Evolutionary conservation across 768 basidiomycete species (phyloP), one percentile per base, ranked within the genome.

Genomic region (Hypholoma sublateritium): DNA sequence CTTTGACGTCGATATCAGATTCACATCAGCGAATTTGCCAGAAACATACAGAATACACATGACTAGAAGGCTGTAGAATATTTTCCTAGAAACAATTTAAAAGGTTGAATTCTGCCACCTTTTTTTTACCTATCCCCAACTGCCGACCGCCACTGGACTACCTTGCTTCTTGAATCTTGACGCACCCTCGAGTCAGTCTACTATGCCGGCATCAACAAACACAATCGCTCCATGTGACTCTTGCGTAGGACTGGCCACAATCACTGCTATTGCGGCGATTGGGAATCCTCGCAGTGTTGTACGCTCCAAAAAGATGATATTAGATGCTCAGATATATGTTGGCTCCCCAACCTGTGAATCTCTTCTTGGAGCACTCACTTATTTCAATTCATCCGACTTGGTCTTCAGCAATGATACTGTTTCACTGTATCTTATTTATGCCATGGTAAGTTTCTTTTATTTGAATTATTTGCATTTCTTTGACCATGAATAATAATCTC

Each of bases 231-330:
- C n/a, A n/a, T n/a, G 21, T 44, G 21, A 21, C 22, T 5, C 44
- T 14, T 7, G 35, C 8, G 5, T 21, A 3, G 44, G 44, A 17
- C 4, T 45, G n/a, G 55, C 49, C 12, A 58, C 57, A 14, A 39
- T 59, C 17, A 59, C 53, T 4, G 53, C 53, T 24, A 42, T 59
- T 28, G 58, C 58, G 2, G 58, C 48, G 5, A 17, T 59, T 35
- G 53, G 48, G 4, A 59, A 59, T 21, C 36, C 48, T 36, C 47
- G 53, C 7, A 42, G 19, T 17, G 8, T 7, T 36, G 35, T 7
- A 36, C 35, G 14, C 35, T 36, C 35, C 35, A 36, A 36, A 14
- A 36, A 14, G 14, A 14, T 54, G 6, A 39, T 50, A 2, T 14
- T 59, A 2, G 52, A 59, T 45, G 57, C 45, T 4, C 46, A 54